phyloP scores from a whole-genome alignment of 345 rosid species.

The Xanthoceras sorbifolium region DNA sequence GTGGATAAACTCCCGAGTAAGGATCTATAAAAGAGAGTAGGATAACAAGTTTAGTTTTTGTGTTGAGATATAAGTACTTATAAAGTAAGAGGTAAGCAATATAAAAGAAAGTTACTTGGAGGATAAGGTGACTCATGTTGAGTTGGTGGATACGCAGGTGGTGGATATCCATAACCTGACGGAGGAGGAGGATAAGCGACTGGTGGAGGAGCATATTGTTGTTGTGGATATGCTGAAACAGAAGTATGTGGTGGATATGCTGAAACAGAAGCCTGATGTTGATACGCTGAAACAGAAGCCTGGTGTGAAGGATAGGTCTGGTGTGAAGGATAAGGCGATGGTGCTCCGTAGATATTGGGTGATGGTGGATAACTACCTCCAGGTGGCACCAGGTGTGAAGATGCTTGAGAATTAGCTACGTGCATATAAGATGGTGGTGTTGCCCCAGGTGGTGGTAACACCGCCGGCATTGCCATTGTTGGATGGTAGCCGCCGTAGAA shows the following conservation, averaged over 20 bases:
- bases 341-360: constrained; percentile 14
- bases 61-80: background rate
- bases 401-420: constrained; percentile 34
- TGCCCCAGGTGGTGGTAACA: constrained; percentile 23
- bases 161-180: constrained; percentile 11
- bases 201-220: constrained; percentile 21
- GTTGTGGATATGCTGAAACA: constrained; percentile 23
- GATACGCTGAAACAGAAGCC: constrained; percentile 31
- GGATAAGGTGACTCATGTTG: constrained; percentile 33
- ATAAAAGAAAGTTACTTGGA: background rate
- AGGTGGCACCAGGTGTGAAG: constrained; percentile 32
- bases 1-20: background rate
- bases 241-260: constrained; percentile 26
- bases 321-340: constrained; percentile 35
- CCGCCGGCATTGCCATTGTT: background rate
- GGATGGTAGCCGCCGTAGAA: constrained; percentile 9
- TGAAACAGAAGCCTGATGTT: constrained; percentile 44
- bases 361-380: constrained; percentile 26
- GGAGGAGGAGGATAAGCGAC: constrained; percentile 5
- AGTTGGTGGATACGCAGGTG: constrained; percentile 43
- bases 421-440: constrained; percentile 46
- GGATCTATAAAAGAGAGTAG: background rate
- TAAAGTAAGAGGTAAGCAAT: background rate
- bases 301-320: too few relatives aligned
- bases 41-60: background rate